Evolutionary conservation across 208 protist species (phyloP).

Genomic region (Crithidia sp.): DNA sequence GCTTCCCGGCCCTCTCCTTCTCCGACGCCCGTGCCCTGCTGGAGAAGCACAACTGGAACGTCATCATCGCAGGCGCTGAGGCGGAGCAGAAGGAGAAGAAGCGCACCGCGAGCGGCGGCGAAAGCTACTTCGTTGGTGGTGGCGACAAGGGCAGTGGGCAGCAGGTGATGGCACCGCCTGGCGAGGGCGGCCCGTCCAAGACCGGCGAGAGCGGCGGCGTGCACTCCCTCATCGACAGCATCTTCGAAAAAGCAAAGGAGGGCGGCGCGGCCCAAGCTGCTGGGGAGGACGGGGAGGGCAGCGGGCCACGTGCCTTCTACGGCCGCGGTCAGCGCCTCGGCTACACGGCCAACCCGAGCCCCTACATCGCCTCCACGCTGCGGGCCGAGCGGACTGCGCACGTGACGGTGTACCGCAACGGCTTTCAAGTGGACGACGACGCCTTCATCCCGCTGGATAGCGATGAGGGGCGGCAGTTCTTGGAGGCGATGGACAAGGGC

Average conservation of each 20-base stretch:
- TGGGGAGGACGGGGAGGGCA: constrained; percentile 12
- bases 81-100: constrained; percentile 33
- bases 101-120: constrained; percentile 1
- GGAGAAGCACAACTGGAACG: constrained; percentile 45
- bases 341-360: constrained; percentile 69
- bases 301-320: constrained; percentile 60
- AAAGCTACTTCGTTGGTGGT: constrained; percentile 68
- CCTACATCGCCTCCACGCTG: constrained; percentile 61
- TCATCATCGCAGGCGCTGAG: constrained; percentile 32
- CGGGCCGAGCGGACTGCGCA: constrained; percentile 50
- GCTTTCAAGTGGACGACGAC: constrained; percentile 62
- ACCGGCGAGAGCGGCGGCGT: constrained; percentile 2
- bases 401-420: constrained; percentile 74
- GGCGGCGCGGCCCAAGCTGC: constrained; percentile 19
- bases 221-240: constrained; percentile 37
- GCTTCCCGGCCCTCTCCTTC: constrained; percentile 41
- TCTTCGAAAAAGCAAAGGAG: constrained; percentile 42
- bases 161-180: constrained; percentile 43
- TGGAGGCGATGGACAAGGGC: constrained; percentile 62
- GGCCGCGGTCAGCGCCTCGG: constrained; percentile 77
- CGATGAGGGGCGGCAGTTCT: constrained; percentile 49
- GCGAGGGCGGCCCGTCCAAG: constrained; percentile 11
- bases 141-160: constrained; percentile 56
- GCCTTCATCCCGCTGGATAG: constrained; percentile 52
- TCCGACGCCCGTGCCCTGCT: constrained; percentile 39